Base-by-base conservation (phyloP, 1,284 basidiomycete genomes). In the Puccinia triticina region DNA sequence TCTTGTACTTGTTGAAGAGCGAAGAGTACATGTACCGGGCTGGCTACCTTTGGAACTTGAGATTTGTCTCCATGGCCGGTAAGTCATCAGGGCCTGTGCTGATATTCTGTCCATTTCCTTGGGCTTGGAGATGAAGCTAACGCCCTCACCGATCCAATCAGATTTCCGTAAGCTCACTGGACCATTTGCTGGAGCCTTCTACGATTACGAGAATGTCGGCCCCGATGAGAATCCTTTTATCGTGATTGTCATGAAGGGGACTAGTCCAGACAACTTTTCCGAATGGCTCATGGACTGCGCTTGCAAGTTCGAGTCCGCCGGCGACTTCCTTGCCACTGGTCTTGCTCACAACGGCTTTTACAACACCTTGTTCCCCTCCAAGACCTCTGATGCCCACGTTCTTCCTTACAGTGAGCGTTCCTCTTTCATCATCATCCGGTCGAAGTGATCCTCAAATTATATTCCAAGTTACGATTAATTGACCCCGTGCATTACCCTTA, bases 61-160 rank as follows among this genome's bases (percentile, higher is more conserved):
- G 43, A 80, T 80, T 80, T 32, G 67, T 80, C n/a, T 80, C 67
- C 2, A 50, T 80, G 32, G 67, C 78, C 48, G 78, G 78, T 80
- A 23, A 48, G 77, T 69, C 57, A 29, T 21, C 26, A 37, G 3
- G n/a, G n/a, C 61, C 50, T 71, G n/a, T n/a, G n/a, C n/a, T n/a
- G n/a, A n/a, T n/a, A 32, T 10, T 23, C 21, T 32, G 26, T 3
- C 32, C 29, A 3, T 55, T 18, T 32, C 4, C 34, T 75, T 14
- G n/a, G 16, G 14, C 34, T 66, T 1, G 23, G 21, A 48, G 40
- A 29, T 40, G 16, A n/a, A 40, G 29, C 69, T 71, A 40, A 71
- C 4, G 8, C 69, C 32, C 32, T 12, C 64, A 2, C 32, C 34
- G 26, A 16, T 29, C 50, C 32, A n/a, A 53, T 34, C 32, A 78